Base-by-base conservation (phyloP, 2,329 filamentous ascomycete species). In the Fonsecaea nubica region DNA sequence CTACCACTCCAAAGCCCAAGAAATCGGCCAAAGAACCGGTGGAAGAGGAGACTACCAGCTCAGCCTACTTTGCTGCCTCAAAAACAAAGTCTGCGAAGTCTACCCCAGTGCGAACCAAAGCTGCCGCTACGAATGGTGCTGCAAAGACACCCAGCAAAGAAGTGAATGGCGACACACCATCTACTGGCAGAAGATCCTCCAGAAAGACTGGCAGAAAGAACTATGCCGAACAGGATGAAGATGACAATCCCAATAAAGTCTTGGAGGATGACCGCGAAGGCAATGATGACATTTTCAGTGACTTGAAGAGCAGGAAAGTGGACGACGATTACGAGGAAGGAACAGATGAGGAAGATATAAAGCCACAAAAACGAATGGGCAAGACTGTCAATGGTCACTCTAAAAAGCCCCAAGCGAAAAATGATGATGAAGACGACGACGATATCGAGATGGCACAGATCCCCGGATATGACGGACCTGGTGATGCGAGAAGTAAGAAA, bases 271-370 rank as follows among this genome's bases (percentile, higher is more conserved):
- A 89, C 38, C 84, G 86, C 6, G 87, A 92, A 53, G 89, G 86
- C 53, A 90, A 87, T n/a, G 90, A 92, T 70, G 93, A 97, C 72
- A 93, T 97, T 21, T 93, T 93, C 77, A 90, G 89, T 13, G 89
- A 90, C 3, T 85, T 85, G 38, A 90, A 88, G 75, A 85, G 85
- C 56, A 81, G 85, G 64, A 92, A 88, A 75, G 84, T 86, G 12
- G 75, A 78, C 48, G 91, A 95, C 74, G 89, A 92, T 61, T 92
- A 93, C 63, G 84, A 86, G 65, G 90, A 90, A 67, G 82, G 78
- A 42, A 79, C 81, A 12, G 84, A 86, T 66, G 79, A 85, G 12
- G 82, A 85, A 66, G 83, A 85, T 70, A 79, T 21, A 76, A 77
- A 64, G 79, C 79, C 63, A 80, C 81, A 62, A 79, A 78, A 66